phyloP scores from a whole-genome alignment of 306 rosid genomes.

The Lathyrus oleraceus region DNA sequence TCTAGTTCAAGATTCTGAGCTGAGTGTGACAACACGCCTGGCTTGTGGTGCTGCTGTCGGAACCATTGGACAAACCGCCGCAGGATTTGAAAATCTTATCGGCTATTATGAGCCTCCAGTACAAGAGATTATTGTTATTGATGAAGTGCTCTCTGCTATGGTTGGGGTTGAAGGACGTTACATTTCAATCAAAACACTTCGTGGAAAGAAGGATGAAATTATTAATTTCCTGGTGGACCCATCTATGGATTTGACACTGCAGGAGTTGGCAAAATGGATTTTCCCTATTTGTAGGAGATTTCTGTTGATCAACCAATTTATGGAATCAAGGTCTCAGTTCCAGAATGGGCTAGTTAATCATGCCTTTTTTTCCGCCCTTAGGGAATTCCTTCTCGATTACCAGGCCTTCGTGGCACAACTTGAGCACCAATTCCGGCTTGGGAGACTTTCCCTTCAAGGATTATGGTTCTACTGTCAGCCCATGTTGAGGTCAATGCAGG shows the following conservation, averaged over 20 bases:
- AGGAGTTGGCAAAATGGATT: constrained; percentile 88
- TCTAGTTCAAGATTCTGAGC: constrained; percentile 67
- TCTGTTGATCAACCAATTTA: constrained; percentile 74
- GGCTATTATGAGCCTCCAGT: constrained; percentile 79
- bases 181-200: constrained; percentile 67
- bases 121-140: constrained; percentile 95
- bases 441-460: constrained; percentile 95
- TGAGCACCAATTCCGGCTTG: constrained; percentile 91
- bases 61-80: constrained; percentile 61
- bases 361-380: constrained; percentile 93
- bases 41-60: constrained; percentile 99
- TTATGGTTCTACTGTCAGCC: constrained; percentile 99
- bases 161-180: constrained; percentile 90
- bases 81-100: constrained; percentile 55
- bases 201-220: constrained; percentile 60
- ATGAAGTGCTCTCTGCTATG: constrained; percentile 83
- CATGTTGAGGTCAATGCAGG: constrained; percentile 91
- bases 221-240: constrained; percentile 63
- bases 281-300: constrained; percentile 88
- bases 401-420: constrained; percentile 98
- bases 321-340: constrained; percentile 89
- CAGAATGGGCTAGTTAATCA: constrained; percentile 92
- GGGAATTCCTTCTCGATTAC: constrained; percentile 93
- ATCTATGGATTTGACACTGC: constrained; percentile 95
- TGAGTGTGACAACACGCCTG: constrained; percentile 82